These are phyloP conservation scores for Suillus tomentosus DNA, from an alignment of 768 basidiomycete genomes.

Conservation along the genomic window DNA sequence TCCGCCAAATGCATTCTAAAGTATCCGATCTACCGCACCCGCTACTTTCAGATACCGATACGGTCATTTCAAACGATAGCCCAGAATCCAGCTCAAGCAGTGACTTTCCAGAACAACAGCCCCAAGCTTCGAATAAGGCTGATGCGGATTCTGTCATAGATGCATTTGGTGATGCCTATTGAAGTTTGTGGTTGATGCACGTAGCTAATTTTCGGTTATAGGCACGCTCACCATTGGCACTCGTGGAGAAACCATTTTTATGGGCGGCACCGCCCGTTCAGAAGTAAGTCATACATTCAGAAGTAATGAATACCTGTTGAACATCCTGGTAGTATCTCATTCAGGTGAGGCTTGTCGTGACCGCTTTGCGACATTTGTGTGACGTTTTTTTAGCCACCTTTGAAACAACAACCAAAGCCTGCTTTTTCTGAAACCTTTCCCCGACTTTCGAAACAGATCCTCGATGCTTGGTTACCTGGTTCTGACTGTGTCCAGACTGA, in stretches of 20 bases:
- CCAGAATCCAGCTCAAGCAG: slow-evolving; percentile 22
- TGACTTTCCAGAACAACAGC: slow-evolving; percentile 11
- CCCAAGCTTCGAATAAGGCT: slow-evolving; percentile 13
- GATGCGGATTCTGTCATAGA: slow-evolving; percentile 51
- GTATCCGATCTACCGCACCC: slow-evolving; percentile 54
- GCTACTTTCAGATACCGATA: slow-evolving; percentile 34
- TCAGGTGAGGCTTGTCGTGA: slow-evolving; percentile 39
- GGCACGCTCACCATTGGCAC: slow-evolving; percentile 61
- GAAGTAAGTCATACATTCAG: slow-evolving; percentile 49
- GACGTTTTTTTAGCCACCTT: slow-evolving; percentile 26
- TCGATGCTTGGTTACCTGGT: slow-evolving; percentile 40
- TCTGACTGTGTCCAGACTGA: slow-evolving; percentile 32
- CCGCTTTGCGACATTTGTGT: not conserved
- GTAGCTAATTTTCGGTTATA: slow-evolving; percentile 21
- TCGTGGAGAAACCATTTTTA: slow-evolving; percentile 55
- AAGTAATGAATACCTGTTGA: not conserved
- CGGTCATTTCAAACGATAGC: slow-evolving; percentile 30
- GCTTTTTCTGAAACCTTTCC: slow-evolving; percentile 27
- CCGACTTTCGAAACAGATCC: slow-evolving; percentile 43
- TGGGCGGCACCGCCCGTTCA: slow-evolving; percentile 66
- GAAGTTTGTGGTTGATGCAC: not conserved
- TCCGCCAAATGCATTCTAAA: slow-evolving; percentile 49
- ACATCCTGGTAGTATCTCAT: slow-evolving; percentile 50
- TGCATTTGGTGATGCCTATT: slow-evolving; percentile 43
- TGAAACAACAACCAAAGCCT: slow-evolving; percentile 19